A percentile compares a stretch with the other conserved stretches of the same genome.
Conservation (phyloP, 495 filamentous ascomycete species). For the Podospora fimiseda region DNA sequence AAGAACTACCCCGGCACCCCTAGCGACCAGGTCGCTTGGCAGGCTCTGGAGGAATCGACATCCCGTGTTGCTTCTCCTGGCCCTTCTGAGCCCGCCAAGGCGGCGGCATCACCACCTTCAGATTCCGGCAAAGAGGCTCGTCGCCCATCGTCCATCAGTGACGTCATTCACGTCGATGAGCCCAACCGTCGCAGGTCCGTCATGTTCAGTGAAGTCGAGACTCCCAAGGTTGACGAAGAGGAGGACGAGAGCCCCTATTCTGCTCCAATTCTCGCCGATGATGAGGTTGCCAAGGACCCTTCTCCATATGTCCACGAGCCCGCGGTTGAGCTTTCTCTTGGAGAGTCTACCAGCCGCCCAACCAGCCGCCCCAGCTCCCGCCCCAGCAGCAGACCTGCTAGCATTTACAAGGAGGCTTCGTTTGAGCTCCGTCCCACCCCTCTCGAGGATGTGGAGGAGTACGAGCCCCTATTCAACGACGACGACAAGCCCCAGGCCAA, state of each 20-base stretch:
- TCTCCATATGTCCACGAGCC: constrained; percentile 47
- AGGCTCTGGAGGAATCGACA: constrained; percentile 71
- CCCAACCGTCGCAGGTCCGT: constrained; percentile 58
- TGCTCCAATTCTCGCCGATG: constrained; percentile 83
- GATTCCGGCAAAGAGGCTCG: constrained; percentile 14
- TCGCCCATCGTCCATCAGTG: constrained; percentile 39
- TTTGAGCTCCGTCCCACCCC: constrained; percentile 56
- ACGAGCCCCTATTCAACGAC: constrained; percentile 91
- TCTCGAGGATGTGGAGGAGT: constrained; percentile 86
- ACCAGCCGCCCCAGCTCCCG: constrained; percentile 68
- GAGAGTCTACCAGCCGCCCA: not conserved
- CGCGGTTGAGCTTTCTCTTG: constrained; percentile 60
- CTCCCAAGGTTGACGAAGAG: constrained; percentile 21
- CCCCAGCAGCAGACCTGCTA: constrained; percentile 65
- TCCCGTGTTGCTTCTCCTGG: constrained; percentile 62
- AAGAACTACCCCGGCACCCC: constrained; percentile 56
- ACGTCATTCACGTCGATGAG: constrained; percentile 72
- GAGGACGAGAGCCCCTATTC: constrained; percentile 46
- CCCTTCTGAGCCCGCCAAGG: constrained; percentile 33
- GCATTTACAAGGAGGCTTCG: constrained; percentile 39
- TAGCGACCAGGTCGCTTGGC: constrained; percentile 72
- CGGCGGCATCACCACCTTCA: constrained; percentile 16
- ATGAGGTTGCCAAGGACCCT: constrained; percentile 79
- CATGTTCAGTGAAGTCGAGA: constrained; percentile 50
- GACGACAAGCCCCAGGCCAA: constrained; percentile 51